Evolutionary conservation across 371 early-diverging fungal species (phyloP).

Genomic region (Actinomortierella wolfii): DNA sequence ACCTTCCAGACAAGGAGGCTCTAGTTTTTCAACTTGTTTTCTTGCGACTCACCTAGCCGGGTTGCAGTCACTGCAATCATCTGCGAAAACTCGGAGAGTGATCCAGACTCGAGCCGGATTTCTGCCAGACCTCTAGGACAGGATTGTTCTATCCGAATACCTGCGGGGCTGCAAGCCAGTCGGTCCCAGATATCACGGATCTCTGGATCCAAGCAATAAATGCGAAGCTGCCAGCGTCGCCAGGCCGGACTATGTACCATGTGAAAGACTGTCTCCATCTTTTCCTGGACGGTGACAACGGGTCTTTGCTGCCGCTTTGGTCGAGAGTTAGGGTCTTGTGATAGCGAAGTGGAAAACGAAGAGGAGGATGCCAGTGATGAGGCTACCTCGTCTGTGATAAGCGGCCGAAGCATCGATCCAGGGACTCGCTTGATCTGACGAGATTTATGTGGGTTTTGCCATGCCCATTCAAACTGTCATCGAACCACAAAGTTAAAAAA

Average conservation of each 20-base stretch:
- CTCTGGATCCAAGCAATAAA: conserved; percentile 19
- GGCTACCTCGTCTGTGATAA: background rate
- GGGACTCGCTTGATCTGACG: conserved; percentile 49
- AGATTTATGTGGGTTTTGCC: conserved; percentile 63
- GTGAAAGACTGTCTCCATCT: conserved; percentile 11
- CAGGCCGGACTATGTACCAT: conserved; percentile 31
- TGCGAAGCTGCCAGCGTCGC: conserved; percentile 30
- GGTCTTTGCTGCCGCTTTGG: conserved; percentile 7
- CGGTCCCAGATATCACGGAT: conserved; percentile 12
- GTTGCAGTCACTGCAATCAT: background rate
- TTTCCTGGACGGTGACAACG: conserved; percentile 14
- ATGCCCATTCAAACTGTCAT: conserved; percentile 69
- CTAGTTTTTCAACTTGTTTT: conserved; percentile 11
- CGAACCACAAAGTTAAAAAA: background rate
- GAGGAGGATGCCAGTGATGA: background rate
- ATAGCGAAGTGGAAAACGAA: background rate
- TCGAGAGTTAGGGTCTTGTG: background rate
- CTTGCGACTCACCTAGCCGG: background rate
- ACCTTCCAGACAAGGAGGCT: conserved; percentile 7
- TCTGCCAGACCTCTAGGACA: background rate
- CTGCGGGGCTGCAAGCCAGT: conserved; percentile 2
- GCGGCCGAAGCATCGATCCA: background rate
- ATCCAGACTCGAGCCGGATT: background rate
- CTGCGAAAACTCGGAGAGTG: background rate
- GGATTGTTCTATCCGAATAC: too few species aligned